These are phyloP conservation scores for Penicillium sp. DNA, from an alignment of 2,329 filamentous ascomycete genomes.

Conservation along the genomic window DNA sequence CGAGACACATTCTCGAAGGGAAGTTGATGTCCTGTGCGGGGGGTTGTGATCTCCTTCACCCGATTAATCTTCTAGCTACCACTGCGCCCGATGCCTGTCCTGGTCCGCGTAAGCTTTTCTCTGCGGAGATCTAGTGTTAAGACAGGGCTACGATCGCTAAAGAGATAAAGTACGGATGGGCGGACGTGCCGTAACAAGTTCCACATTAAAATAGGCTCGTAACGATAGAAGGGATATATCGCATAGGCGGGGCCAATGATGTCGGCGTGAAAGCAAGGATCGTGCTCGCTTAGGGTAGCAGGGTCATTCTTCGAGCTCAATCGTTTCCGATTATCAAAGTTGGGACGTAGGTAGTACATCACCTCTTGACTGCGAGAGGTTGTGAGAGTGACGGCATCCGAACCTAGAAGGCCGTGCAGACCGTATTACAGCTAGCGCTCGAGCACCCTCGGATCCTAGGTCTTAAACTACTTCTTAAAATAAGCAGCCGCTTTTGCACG, in stretches of 20 bases:
- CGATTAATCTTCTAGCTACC: slow-evolving; percentile 59
- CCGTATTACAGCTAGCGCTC: slow-evolving; percentile 71
- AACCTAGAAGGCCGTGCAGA: slow-evolving; percentile 68
- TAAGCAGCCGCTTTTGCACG: slow-evolving; percentile 44
- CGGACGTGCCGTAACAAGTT: slow-evolving; percentile 16
- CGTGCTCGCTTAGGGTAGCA: slow-evolving; percentile 8
- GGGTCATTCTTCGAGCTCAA: not conserved
- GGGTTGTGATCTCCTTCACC: slow-evolving; percentile 30
- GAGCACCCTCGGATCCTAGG: slow-evolving; percentile 78
- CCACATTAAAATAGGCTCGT: slow-evolving; percentile 17
- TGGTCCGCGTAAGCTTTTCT: slow-evolving; percentile 38
- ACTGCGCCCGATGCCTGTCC: slow-evolving; percentile 41
- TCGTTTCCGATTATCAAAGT: slow-evolving; percentile 1
- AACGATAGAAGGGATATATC: slow-evolving; percentile 12
- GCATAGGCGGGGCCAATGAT: slow-evolving; percentile 13
- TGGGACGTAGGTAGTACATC: slow-evolving; percentile 37
- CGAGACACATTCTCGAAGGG: slow-evolving; percentile 35
- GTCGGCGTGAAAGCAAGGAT: slow-evolving; percentile 20
- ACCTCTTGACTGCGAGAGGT: slow-evolving; percentile 85
- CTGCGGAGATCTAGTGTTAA: slow-evolving; percentile 33
- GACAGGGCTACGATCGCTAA: slow-evolving; percentile 29
- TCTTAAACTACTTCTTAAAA: slow-evolving; percentile 64
- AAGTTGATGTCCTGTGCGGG: slow-evolving; percentile 33
- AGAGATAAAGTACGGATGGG: slow-evolving; percentile 21
- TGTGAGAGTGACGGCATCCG: slow-evolving; percentile 60